phyloP scores from a whole-genome alignment of 345 rosid genomes.

The Eucalyptus viminalis region DNA sequence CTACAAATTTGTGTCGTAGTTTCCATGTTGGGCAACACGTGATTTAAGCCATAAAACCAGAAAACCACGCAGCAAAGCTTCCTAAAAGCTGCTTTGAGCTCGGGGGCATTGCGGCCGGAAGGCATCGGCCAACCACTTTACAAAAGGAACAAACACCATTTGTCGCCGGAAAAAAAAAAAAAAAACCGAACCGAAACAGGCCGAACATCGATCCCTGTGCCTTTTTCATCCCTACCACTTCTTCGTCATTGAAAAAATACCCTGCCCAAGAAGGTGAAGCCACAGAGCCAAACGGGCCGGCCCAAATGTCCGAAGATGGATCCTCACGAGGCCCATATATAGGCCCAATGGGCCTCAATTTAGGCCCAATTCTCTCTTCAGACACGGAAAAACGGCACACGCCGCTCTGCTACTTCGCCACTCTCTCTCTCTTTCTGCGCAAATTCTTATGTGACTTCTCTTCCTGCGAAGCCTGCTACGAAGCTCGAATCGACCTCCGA shows the following conservation, averaged over 20 bases:
- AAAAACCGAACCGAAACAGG: neutral
- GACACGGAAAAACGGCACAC: neutral
- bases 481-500: neutral
- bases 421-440: neutral
- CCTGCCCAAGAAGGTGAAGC: neutral
- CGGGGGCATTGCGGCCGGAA: accelerated
- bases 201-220: neutral
- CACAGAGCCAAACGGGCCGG: neutral
- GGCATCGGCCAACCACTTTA: neutral
- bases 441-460: neutral
- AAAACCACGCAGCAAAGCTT: neutral
- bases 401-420: neutral
- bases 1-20: neutral
- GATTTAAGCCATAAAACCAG: neutral
- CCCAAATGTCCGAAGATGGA: neutral
- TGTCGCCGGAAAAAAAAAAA: neutral
- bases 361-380: neutral
- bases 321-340: neutral
- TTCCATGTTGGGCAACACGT: neutral
- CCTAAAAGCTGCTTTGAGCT: neutral
- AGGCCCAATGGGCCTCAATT: neutral
- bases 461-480: neutral
- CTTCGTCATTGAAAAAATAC: neutral
- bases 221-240: neutral
- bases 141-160: neutral